Base-by-base conservation (phyloP, 2,329 filamentous ascomycete genomes). In the Dactylonectria macrodidyma region DNA sequence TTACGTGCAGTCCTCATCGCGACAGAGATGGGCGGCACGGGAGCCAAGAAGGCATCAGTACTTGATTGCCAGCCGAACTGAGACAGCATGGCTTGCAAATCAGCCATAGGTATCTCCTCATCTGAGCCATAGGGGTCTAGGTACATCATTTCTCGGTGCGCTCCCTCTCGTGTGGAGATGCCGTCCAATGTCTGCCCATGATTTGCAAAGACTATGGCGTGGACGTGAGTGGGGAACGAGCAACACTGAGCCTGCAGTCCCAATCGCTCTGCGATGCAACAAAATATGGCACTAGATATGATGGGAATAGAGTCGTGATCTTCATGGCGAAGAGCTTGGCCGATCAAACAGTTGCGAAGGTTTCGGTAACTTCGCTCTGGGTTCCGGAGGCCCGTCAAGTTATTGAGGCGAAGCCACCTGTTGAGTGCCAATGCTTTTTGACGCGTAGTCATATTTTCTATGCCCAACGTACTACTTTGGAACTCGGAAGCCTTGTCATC, bases 261-360 rank as follows among this genome's bases (percentile, higher is more conserved):
- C 12, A 98, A 78, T 44, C 92, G 88, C 62, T 89, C 86, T 1
- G 94, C 95, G 16, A 98, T 80, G 65, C 90, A 91, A 76, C 93
- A 96, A 81, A 92, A 99, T 69, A 98, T 97, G 67, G 92, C 92
- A 62, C 92, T 92, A 2, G 94, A 96, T 68, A 98, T 92, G 58
- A 98, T 86, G 2, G 95, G 96, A 9, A 98, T 86, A 1, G 95
- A 95, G 33, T 93, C 91, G 75, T 97, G 94, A 0, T 88, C 86
- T 7, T 88, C 82, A 57, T 93, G 90, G 41, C 89, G 90, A 50
- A 98, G 84, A 4, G 93, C 94, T 68, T 97, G 86, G 10, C 94
- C 94, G 63, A 99, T 90, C 74, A 97, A 93, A 74, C 93, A 97
- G 80, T 98, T 97, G 69, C 93, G 90, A 65, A 98, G 82, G 66